Evolutionary conservation across 2,329 filamentous ascomycete species (phyloP).

Genomic region (Septoria linicola): DNA sequence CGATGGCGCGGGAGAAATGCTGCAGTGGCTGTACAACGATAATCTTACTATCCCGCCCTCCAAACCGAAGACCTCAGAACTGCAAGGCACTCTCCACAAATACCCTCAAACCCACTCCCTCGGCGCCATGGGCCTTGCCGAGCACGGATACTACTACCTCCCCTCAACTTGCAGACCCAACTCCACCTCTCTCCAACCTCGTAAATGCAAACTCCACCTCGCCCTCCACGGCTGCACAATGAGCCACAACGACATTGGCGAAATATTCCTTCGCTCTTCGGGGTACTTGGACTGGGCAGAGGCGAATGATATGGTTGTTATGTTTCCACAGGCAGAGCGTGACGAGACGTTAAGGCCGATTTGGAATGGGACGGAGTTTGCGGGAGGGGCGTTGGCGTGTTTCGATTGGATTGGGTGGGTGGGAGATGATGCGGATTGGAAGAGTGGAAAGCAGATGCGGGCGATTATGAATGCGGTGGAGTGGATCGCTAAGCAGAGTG

Average conservation of each 20-base stretch:
- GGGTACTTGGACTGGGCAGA: conserved; percentile 18
- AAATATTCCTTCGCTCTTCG: conserved; percentile 5
- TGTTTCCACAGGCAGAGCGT: conserved; percentile 16
- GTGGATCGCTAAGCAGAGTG: not conserved
- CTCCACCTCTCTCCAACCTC: not conserved
- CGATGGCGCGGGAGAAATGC: conserved; percentile 17
- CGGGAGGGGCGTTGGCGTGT: conserved; percentile 8
- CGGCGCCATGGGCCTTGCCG: conserved; percentile 14
- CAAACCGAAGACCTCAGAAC: too few relatives aligned
- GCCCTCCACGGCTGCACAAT: conserved; percentile 20
- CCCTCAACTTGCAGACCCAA: conserved; percentile 2
- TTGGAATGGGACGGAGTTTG: conserved; percentile 9
- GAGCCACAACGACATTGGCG: conserved; percentile 12
- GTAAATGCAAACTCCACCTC: conserved; percentile 12
- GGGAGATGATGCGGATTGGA: conserved; percentile 14
- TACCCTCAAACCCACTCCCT: conserved; percentile 3
- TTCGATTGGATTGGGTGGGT: conserved; percentile 17
- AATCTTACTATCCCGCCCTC: not conserved
- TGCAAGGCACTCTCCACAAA: not conserved
- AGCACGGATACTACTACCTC: conserved; percentile 7
- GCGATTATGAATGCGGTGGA: conserved; percentile 16
- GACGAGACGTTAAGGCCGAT: conserved; percentile 7
- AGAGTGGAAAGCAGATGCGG: conserved; percentile 13
- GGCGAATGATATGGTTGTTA: conserved; percentile 11
- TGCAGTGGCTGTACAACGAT: conserved; percentile 17